Evolutionary conservation across 1,139 yeast genomes (phyloP), one percentile per base, ranked within the genome.

Genomic region (Pichia sp.): DNA sequence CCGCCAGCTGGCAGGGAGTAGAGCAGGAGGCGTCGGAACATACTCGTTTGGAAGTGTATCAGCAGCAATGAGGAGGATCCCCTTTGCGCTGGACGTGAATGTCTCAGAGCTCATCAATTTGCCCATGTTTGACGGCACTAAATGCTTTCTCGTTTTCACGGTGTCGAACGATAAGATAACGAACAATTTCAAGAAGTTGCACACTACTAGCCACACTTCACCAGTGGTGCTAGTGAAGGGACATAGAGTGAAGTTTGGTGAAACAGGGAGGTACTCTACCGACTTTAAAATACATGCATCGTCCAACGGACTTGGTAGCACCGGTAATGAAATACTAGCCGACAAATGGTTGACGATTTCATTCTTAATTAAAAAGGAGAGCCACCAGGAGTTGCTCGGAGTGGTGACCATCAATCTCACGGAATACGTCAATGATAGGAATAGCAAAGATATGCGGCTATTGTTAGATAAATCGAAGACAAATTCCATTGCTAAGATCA

Each of bases 391-490:
- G 34, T 60, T 69, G 22, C 57, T 91, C 31, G 98, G 98, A 3
- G 58, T 61, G 18, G 64, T 86, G 15, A 76, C 69, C 32, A 59
- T 88, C 30, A 82, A 87, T 52, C 56, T 88, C 36, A 63, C 91
- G 0, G 94, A 86, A 50, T 85, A 79, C 52, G 72, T 77, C 23
- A 73, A 74, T 43, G 71, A 69, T 35, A 63, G 64, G 22, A 74
- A 73, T 31, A 69, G 72, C 13, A 64, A 65, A 24, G 68, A 74
- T 16, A 70, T 78, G 38, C 71, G 80, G 45, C 85, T 82, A 50
- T 60, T 88, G 36, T 62, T 88, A 32, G 79, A 79, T 48, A 73
- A 84, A 25, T 80, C 94, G 10, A 85, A 85, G 48, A 77, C 88
- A 17, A 88, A 91, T 56, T 79, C 94, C 5, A 79, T 87, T 29